These are phyloP conservation scores for Pulveroboletus frians DNA, from an alignment of 768 basidiomycete genomes.

Conservation along the genomic window DNA sequence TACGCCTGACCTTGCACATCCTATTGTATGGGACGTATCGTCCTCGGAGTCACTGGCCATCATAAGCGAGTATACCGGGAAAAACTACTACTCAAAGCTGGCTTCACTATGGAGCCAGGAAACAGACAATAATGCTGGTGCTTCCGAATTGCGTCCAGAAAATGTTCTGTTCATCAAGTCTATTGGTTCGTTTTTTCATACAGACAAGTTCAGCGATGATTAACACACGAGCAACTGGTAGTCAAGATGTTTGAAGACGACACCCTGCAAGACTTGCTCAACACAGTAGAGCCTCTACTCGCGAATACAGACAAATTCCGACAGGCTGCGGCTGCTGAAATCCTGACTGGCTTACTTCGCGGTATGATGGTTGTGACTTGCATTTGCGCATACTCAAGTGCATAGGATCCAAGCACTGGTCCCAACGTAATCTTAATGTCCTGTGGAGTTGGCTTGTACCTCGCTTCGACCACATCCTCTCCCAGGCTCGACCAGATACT, in stretches of 20 bases:
- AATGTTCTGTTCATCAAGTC: constrained; percentile 47
- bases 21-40: constrained; percentile 47
- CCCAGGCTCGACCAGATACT: constrained; percentile 83
- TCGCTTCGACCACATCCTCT: constrained; percentile 58
- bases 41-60: constrained; percentile 49
- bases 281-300: constrained; percentile 56
- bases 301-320: constrained; percentile 73
- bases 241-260: constrained; percentile 62
- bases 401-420: constrained; percentile 83
- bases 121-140: constrained; percentile 49
- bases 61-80: constrained; percentile 43
- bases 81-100: constrained; percentile 57
- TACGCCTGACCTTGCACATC: constrained; percentile 28
- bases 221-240: constrained; percentile 27
- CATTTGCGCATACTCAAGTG: constrained; percentile 5
- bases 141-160: constrained; percentile 54
- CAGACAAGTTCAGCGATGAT: constrained; percentile 38
- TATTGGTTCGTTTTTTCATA: constrained; percentile 35
- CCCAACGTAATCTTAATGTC: constrained; percentile 40
- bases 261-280: constrained; percentile 48
- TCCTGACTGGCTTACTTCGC: constrained; percentile 69
- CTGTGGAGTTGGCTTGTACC: constrained; percentile 72
- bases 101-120: constrained; percentile 76
- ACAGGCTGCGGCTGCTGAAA: constrained; percentile 74
- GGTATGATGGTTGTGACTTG: constrained; percentile 39